phyloP scores from a whole-genome alignment of 305 asterid species.

The Plantago lanceolata region DNA sequence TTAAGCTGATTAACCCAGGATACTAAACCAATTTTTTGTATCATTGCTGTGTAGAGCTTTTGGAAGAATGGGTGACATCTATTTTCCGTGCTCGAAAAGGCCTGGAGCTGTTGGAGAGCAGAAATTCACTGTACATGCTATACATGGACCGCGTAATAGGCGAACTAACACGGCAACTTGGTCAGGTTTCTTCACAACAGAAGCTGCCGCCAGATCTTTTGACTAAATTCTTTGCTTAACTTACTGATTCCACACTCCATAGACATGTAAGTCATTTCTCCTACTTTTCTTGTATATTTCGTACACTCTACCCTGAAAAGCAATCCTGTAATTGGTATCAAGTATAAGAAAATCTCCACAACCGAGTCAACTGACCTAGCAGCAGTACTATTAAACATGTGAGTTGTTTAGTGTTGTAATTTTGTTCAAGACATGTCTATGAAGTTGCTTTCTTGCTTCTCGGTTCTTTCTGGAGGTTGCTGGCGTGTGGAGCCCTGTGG shows the following conservation, averaged over 20 bases:
- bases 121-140: constrained; percentile 65
- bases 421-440: not conserved
- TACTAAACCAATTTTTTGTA: constrained; percentile 15
- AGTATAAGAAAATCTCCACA: not conserved
- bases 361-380: not conserved
- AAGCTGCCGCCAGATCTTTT: constrained; percentile 54
- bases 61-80: constrained; percentile 80
- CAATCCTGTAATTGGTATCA: too few species aligned
- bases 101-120: constrained; percentile 65
- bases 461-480: not conserved
- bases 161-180: constrained; percentile 54
- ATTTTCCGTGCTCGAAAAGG: constrained; percentile 62
- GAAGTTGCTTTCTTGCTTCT: not conserved
- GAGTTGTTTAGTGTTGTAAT: not conserved
- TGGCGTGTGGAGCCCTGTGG: not conserved
- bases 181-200: constrained; percentile 51
- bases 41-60: constrained; percentile 44
- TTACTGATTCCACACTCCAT: constrained; percentile 24
- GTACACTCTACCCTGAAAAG: not conserved
- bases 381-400: not conserved
- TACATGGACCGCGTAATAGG: constrained; percentile 90
- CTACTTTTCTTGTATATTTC: not conserved
- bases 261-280: constrained; percentile 22
- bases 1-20: not conserved
- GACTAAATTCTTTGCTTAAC: constrained; percentile 43